Evolutionary conservation across 805 yeast species (phyloP).

Genomic region (Hanseniaspora hatyaiensis): DNA sequence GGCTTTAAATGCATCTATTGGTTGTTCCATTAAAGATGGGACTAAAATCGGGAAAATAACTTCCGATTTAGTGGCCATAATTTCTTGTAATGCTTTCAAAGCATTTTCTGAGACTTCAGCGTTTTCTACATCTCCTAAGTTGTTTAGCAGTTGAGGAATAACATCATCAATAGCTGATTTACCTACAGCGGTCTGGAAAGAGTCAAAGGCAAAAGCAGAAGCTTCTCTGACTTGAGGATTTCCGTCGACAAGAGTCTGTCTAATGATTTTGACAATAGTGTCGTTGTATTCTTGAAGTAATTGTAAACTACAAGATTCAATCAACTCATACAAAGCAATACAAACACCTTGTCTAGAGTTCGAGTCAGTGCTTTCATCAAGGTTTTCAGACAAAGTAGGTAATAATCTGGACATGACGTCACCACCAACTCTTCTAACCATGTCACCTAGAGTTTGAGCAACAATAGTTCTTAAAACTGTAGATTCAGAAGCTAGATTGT

Average conservation of each 20-base stretch:
- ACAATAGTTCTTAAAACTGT: constrained; percentile 73
- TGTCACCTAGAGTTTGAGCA: constrained; percentile 86
- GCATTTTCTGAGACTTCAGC: constrained; percentile 58
- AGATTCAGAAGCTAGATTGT: constrained; percentile 72
- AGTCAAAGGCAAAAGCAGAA: constrained; percentile 85
- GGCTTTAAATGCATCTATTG: constrained; percentile 77
- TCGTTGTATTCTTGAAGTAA: constrained; percentile 54
- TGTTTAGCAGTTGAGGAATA: constrained; percentile 65
- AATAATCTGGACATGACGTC: constrained; percentile 71
- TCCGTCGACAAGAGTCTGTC: constrained; percentile 67
- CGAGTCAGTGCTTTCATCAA: constrained; percentile 49
- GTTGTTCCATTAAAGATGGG: constrained; percentile 71
- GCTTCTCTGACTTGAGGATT: constrained; percentile 70
- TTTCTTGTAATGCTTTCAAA: constrained; percentile 75
- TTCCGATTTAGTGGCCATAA: constrained; percentile 81
- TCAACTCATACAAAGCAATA: constrained; percentile 77
- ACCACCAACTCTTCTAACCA: constrained; percentile 87
- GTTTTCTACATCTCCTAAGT: constrained; percentile 39
- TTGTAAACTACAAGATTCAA: constrained; percentile 57
- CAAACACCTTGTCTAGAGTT: constrained; percentile 94
- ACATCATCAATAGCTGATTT: constrained; percentile 77
- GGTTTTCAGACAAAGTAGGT: constrained; percentile 67
- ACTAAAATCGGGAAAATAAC: constrained; percentile 86
- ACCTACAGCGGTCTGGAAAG: constrained; percentile 71
- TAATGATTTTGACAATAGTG: constrained; percentile 59